These are phyloP conservation scores for Brassica napus DNA, from an alignment of 345 rosid species.

Conservation along the genomic window DNA sequence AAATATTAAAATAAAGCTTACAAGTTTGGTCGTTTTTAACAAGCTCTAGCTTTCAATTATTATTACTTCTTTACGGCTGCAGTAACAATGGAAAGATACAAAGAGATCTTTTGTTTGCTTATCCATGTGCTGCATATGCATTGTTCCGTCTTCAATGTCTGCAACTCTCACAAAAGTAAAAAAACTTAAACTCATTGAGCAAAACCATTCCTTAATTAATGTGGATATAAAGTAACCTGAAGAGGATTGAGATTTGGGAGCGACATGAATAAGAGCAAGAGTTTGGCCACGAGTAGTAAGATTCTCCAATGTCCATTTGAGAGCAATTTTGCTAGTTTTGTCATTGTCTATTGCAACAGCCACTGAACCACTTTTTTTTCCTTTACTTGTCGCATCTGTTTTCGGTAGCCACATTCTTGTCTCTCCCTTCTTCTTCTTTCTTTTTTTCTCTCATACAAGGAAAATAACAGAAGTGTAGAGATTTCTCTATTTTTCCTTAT, in stretches of 20 bases:
- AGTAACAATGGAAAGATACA: not conserved
- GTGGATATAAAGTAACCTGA: not conserved
- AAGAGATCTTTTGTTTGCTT: not conserved
- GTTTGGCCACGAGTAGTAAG: not conserved
- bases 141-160: not conserved
- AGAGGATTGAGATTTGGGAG: not conserved
- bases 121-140: not conserved
- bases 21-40: not conserved
- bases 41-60: not conserved
- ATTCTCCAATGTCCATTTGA: not conserved
- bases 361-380: not conserved
- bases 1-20: not conserved
- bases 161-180: not conserved
- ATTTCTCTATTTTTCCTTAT: not conserved
- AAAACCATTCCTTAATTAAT: not conserved
- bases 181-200: not conserved
- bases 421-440: not conserved
- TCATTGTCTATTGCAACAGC: slow-evolving; percentile 2
- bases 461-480: not conserved
- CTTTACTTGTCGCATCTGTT: not conserved
- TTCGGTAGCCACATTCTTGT: not conserved
- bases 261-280: not conserved
- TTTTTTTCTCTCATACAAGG: not conserved
- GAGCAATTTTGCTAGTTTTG: not conserved
- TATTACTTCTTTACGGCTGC: not conserved